A percentile compares a stretch with the other conserved stretches of the same genome.
Evolutionary conservation across 208 protist species (phyloP).

Genomic region (Wallacemonas sp.): DNA sequence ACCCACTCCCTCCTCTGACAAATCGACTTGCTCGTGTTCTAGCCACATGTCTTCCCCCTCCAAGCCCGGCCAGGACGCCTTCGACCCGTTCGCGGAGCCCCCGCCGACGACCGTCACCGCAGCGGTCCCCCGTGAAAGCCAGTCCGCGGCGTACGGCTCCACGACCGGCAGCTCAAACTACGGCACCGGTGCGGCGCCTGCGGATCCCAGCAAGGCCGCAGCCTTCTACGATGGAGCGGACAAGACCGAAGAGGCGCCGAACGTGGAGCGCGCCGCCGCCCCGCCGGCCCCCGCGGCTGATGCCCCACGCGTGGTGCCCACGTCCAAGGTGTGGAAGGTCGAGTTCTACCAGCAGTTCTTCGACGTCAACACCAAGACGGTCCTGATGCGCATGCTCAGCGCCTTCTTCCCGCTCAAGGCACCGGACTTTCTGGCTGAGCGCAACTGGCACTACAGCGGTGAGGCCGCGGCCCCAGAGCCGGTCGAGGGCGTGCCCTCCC

Average conservation of each 20-base stretch:
- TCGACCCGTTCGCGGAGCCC: constrained; percentile 14
- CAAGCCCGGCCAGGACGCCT: not conserved
- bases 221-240: constrained; percentile 14
- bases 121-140: not conserved
- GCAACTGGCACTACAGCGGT: constrained; percentile 65
- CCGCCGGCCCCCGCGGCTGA: constrained; percentile 5
- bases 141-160: not conserved
- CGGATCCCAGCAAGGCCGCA: constrained; percentile 1
- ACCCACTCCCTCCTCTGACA: too few species aligned
- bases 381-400: constrained; percentile 75
- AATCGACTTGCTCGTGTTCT: not conserved
- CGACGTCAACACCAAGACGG: constrained; percentile 83
- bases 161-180: not conserved
- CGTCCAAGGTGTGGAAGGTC: constrained; percentile 77
- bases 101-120: not conserved
- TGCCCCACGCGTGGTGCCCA: constrained; percentile 17
- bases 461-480: constrained; percentile 33
- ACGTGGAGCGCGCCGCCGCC: not conserved
- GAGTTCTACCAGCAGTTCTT: constrained; percentile 92
- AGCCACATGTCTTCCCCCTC: not conserved
- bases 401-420: constrained; percentile 66
- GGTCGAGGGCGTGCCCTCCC: constrained; percentile 47
- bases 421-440: constrained; percentile 80
- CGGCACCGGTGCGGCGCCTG: not conserved
- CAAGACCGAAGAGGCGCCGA: not conserved